Conservation (phyloP, 441 rosid species). For the Populus trichocarpa region DNA sequence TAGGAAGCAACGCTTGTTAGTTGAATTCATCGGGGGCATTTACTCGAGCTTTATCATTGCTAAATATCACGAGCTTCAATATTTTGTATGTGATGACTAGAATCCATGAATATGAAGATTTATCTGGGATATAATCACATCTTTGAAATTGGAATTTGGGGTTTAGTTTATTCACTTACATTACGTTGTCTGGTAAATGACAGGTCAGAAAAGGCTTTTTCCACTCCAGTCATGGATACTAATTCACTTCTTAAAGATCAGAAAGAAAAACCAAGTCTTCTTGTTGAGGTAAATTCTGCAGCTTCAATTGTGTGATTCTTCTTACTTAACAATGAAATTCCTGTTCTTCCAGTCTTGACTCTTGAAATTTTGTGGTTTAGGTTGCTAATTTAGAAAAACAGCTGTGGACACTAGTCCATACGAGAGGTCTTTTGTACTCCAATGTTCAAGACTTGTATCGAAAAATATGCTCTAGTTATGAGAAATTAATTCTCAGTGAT, state of each 20-base stretch:
- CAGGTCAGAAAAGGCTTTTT: slow-evolving; percentile 23
- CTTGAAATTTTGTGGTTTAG: slow-evolving; percentile 37
- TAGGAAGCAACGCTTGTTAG: not conserved
- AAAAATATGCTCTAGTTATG: slow-evolving; percentile 56
- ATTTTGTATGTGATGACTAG: not conserved
- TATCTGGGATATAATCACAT: not conserved
- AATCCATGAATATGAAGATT: not conserved
- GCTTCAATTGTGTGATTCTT: slow-evolving; percentile 12
- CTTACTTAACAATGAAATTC: not conserved
- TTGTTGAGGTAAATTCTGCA: slow-evolving; percentile 47
- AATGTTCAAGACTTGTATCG: slow-evolving; percentile 54
- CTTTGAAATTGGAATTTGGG: not conserved
- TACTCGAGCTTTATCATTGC: not conserved
- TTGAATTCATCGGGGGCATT: not conserved
- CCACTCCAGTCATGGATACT: slow-evolving; percentile 28
- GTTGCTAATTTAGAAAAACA: slow-evolving; percentile 63
- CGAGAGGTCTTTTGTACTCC: slow-evolving; percentile 50
- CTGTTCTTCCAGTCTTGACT: slow-evolving; percentile 10
- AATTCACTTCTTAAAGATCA: slow-evolving; percentile 32
- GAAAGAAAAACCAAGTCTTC: slow-evolving; percentile 42
- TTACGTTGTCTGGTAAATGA: slow-evolving; percentile 7
- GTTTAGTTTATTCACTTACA: slow-evolving; percentile 10
- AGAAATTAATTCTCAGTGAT: slow-evolving; percentile 49
- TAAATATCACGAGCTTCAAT: not conserved
- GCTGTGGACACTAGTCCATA: slow-evolving; percentile 52